A percentile compares a stretch with the other conserved stretches of the same genome.
These are phyloP conservation scores for Aspergillus calidoustus DNA, from an alignment of 2,329 filamentous ascomycete genomes.

Conservation along the genomic window DNA sequence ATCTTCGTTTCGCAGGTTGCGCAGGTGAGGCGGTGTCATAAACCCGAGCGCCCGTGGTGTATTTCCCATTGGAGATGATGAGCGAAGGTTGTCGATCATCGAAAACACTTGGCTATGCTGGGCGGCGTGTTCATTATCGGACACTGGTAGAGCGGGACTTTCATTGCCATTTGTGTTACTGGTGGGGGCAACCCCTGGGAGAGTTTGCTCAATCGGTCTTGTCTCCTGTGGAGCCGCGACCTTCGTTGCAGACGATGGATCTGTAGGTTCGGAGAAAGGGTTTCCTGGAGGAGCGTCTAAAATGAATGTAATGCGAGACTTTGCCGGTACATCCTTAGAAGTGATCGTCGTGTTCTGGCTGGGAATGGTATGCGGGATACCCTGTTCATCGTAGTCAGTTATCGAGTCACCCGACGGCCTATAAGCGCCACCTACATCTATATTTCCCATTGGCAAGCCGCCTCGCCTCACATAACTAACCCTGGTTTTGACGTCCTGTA, in stretches of 20 bases:
- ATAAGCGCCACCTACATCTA: conserved; percentile 27
- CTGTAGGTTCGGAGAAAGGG: conserved; percentile 22
- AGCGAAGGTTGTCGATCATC: conserved; percentile 71
- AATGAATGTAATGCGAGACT: conserved; percentile 24
- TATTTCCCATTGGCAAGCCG: conserved; percentile 45
- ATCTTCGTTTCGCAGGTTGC: conserved; percentile 30
- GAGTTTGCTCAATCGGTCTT: conserved; percentile 32
- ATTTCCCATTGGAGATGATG: conserved; percentile 42
- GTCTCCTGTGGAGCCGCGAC: conserved; percentile 32
- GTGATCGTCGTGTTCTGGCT: neutral
- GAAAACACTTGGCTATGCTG: conserved; percentile 67
- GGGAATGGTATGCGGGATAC: neutral
- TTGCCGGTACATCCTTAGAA: conserved; percentile 15
- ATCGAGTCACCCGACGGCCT: neutral
- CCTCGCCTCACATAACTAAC: conserved; percentile 57
- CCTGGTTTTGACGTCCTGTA: conserved; percentile 64
- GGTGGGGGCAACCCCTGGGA: conserved; percentile 61
- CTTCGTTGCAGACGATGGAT: conserved; percentile 36
- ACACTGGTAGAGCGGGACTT: conserved; percentile 58
- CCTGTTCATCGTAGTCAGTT: neutral
- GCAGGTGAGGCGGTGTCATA: conserved; percentile 36
- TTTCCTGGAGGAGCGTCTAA: conserved; percentile 21
- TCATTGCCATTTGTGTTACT: conserved; percentile 71
- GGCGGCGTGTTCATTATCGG: conserved; percentile 66
- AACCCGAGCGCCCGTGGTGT: conserved; percentile 33